Conservation (phyloP, 371 early-diverging fungal genomes). For the Batrachochytrium dendrobatidis region DNA sequence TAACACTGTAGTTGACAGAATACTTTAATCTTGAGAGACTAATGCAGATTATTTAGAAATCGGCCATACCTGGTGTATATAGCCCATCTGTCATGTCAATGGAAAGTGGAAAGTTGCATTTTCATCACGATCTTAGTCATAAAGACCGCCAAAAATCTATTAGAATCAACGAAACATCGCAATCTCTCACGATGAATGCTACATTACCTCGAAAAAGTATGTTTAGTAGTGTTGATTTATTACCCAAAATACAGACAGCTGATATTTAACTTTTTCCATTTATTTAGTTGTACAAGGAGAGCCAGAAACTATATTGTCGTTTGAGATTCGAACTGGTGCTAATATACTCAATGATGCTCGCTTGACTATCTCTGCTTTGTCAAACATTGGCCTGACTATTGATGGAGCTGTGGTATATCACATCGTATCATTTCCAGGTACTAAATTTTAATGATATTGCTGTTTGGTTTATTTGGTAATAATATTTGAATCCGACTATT, state of each 20-base stretch:
- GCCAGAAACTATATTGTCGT: neutral
- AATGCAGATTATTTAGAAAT: slow-evolving; percentile 39
- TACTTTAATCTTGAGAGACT: slow-evolving; percentile 51
- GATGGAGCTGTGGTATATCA: neutral
- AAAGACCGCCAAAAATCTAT: slow-evolving; percentile 1
- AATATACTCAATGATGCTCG: neutral
- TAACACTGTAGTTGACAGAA: slow-evolving; percentile 55
- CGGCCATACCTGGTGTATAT: slow-evolving; percentile 5
- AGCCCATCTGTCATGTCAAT: neutral
- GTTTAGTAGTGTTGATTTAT: neutral
- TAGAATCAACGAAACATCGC: neutral
- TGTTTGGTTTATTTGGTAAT: neutral
- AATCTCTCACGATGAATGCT: neutral
- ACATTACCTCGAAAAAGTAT: neutral
- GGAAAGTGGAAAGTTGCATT: neutral
- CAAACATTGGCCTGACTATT: neutral
- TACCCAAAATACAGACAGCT: neutral
- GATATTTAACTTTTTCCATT: neutral
- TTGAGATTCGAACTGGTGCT: slow-evolving; percentile 1
- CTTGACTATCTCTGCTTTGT: neutral
- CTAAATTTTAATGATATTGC: neutral
- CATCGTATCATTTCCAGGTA: neutral
- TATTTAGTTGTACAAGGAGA: neutral
- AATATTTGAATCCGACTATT: slow-evolving; percentile 4
- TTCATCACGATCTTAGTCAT: neutral